Conservation (phyloP, 768 basidiomycete species). For the Boletus reticulatus region DNA sequence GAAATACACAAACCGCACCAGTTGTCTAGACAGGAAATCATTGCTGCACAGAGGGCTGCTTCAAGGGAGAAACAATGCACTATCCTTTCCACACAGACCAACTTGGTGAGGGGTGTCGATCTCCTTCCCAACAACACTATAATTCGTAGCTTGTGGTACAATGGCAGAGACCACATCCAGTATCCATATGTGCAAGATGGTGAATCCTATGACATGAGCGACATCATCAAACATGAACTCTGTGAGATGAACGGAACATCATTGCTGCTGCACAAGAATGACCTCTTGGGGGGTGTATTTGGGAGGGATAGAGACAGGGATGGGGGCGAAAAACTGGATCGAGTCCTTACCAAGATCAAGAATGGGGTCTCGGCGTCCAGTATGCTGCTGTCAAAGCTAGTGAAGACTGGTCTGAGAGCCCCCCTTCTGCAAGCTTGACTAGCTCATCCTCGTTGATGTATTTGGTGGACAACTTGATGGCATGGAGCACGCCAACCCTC, state of each 20-base stretch:
- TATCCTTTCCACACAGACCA: slow-evolving; percentile 81
- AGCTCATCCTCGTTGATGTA: slow-evolving; percentile 51
- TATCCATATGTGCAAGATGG: slow-evolving; percentile 97
- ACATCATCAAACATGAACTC: slow-evolving; percentile 90
- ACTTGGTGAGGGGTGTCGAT: slow-evolving; percentile 85
- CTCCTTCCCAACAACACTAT: slow-evolving; percentile 81
- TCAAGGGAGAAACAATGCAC: slow-evolving; percentile 82
- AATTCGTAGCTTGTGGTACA: slow-evolving; percentile 79
- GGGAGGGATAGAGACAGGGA: slow-evolving; percentile 59
- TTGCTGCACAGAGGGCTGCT: slow-evolving; percentile 88
- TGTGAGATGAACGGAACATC: slow-evolving; percentile 43
- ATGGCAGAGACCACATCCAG: slow-evolving; percentile 69
- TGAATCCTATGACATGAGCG: slow-evolving; percentile 89
- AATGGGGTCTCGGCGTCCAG: slow-evolving; percentile 45
- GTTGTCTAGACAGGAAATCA: slow-evolving; percentile 81
- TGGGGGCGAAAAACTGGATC: slow-evolving; percentile 67
- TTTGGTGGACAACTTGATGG: slow-evolving; percentile 44
- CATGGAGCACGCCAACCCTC: slow-evolving; percentile 31
- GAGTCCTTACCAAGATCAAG: slow-evolving; percentile 74
- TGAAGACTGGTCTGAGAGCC: slow-evolving; percentile 21
- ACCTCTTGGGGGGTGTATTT: slow-evolving; percentile 67
- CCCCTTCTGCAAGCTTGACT: slow-evolving; percentile 28
- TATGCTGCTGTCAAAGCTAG: slow-evolving; percentile 8
- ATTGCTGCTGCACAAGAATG: slow-evolving; percentile 38
- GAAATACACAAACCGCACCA: slow-evolving; percentile 37